Conservation (phyloP, 345 rosid species). For the Atalantia buxifolia region DNA sequence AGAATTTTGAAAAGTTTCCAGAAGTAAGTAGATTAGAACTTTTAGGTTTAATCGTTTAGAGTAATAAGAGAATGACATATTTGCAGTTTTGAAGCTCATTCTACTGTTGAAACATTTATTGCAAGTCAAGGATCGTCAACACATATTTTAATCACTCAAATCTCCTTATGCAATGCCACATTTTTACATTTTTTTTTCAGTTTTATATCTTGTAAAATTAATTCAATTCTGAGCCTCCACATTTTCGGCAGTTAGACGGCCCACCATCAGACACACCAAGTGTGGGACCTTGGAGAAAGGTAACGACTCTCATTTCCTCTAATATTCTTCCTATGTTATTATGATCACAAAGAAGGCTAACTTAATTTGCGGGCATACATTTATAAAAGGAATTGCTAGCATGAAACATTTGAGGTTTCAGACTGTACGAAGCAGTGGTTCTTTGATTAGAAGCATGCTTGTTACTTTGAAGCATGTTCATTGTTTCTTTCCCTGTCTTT, state of each 20-base stretch:
- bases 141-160: not conserved
- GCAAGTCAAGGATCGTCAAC: not conserved
- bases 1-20: slow-evolving; percentile 96
- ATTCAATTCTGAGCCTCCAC: slow-evolving; percentile 3
- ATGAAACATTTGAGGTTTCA: not conserved
- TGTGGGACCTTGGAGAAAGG: slow-evolving; percentile 99
- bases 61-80: not conserved
- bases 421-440: not conserved
- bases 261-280: slow-evolving; percentile 57
- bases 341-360: not conserved
- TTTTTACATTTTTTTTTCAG: not conserved
- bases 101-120: not conserved
- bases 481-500: not conserved
- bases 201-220: not conserved
- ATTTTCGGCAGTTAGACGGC: slow-evolving; percentile 50
- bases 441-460: not conserved
- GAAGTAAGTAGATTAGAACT: slow-evolving; percentile 57
- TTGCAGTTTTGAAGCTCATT: not conserved
- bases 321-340: not conserved
- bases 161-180: not conserved
- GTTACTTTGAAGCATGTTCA: not conserved
- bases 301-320: slow-evolving; percentile 20
- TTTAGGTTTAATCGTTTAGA: not conserved
- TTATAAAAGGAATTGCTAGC: not conserved
- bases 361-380: not conserved